These are phyloP conservation scores for Sclerospora graminicola DNA, from an alignment of 352 stramenopile species.

Conservation along the genomic window DNA sequence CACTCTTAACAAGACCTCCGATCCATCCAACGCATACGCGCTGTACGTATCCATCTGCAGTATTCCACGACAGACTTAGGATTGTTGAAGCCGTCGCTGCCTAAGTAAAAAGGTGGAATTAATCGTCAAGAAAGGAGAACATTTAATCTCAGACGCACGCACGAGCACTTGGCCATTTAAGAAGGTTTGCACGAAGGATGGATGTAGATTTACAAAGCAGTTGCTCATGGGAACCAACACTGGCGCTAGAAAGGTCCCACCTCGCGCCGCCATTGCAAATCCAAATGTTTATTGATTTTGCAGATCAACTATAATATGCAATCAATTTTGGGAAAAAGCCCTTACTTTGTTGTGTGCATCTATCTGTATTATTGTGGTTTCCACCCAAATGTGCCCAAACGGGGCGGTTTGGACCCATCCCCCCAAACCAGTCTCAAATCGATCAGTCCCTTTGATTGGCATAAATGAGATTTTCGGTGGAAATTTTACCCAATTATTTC, in stretches of 20 bases:
- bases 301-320: neutral
- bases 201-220: constrained; percentile 68
- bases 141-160: neutral
- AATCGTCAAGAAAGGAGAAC: neutral
- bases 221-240: constrained; percentile 46
- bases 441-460: no score
- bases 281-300: constrained; percentile 2
- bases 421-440: no score
- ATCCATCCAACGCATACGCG: constrained; percentile 65
- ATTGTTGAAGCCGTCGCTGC: constrained; percentile 38
- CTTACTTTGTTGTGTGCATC: no score
- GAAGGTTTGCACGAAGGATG: constrained; percentile 54
- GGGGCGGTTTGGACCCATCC: no score
- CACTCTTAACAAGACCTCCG: constrained; percentile 42
- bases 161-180: constrained; percentile 30
- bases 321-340: no score
- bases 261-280: constrained; percentile 25
- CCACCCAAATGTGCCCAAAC: no score
- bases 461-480: no score
- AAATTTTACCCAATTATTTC: no score
- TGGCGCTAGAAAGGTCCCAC: constrained; percentile 55
- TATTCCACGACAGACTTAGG: constrained; percentile 70
- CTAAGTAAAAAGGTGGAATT: constrained; percentile 7
- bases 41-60: constrained; percentile 67
- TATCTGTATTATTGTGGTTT: no score